Base-by-base conservation (phyloP, 164 flowering plant species). In the Piper longum region DNA sequence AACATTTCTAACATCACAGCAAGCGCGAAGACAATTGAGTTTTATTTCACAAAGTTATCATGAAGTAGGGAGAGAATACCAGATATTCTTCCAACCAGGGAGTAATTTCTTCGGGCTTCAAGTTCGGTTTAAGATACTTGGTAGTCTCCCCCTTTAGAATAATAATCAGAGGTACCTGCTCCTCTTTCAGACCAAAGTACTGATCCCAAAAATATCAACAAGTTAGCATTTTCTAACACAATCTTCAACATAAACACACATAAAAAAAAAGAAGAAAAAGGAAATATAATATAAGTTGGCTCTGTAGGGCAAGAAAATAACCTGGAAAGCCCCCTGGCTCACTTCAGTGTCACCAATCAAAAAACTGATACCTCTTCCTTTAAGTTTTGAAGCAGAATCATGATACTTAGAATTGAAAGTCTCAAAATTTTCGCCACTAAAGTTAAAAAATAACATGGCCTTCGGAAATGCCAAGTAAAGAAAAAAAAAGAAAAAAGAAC, bases 131-230 rank as follows among this genome's bases (percentile, higher is more conserved):
- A 60, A 91, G 72, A 68, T 73, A 95, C 55, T 95, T 91, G 72
- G 75, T 43, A 39, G 80, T 87, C 66, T 85, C 82, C 66, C 40
- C 72, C 8, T 66, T 74, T 70, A 87, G 90, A 39, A 95, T 69
- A 59, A 91, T 57, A 62, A 91, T 70, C 43, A 91, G 81, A 62
- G 99, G 99, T 5, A 76, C 85, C 64, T 88, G 86, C 39, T 85
- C 88, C 16, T 73, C 80, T 48, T 77, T 71, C 41, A 91, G 77
- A 62, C 96, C 96, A 76, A 91, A 95, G 67, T 82, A 89, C 99
- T 95, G 84, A 64, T 56, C 45, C 74, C 42, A 68, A 51, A 14
- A 5, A 14, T 48, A 5, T 12, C 9, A 48, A 48, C 14, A 14
- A 8, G 12, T 48, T 9, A 48, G 52, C 14, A 48, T 14, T 5